Base-by-base conservation (phyloP, 768 basidiomycete species). In the Symmetrospora coprosmae region DNA sequence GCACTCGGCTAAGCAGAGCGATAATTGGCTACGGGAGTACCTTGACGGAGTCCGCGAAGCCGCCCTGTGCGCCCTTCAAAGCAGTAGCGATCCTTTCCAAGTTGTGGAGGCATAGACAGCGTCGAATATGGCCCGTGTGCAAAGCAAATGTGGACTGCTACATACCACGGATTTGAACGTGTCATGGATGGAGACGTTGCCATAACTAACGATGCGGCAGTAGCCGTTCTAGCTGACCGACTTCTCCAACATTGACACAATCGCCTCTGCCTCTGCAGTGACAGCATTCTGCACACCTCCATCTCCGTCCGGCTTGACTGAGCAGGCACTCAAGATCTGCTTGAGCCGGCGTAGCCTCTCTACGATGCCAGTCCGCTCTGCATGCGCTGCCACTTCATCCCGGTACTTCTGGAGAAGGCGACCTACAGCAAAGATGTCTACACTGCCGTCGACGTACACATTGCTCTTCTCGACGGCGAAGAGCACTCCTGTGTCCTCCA, bases 31-130 rank as follows among this genome's bases (percentile, higher is more conserved):
- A 41, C 78, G 76, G 7, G 83, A 83, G 60, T 92, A 94, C 70
- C 73, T 94, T 33, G 78, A 77, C 0, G 80, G 80, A 6, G 81
- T 96, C 17, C 75, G 84, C 46, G 79, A 80, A 63, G 85, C 84
- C 1, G 76, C 85, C 21, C 68, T 94, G 66, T 82, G 78, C 16
- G 81, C 82, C 1, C 64, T 92, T 67, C 83, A 86, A 68, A 28
- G 28, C 13, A 25, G 38, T 1, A 30, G 56, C 21, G 49, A 52
- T 35, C 41, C 58, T 27, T 64, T 60, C 17, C 14, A 43, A 13
- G 38, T 30, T 4, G 35, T n/a, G n/a, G n/a, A n/a, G n/a, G n/a
- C n/a, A n/a, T n/a, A n/a, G n/a, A n/a, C n/a, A n/a, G n/a, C n/a
- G n/a, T n/a, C n/a, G n/a, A n/a, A n/a, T n/a, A n/a, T n/a, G n/a